These are phyloP conservation scores for Fragilaria crotonensis DNA, from an alignment of 108 stramenopile genomes.

Conservation along the genomic window DNA sequence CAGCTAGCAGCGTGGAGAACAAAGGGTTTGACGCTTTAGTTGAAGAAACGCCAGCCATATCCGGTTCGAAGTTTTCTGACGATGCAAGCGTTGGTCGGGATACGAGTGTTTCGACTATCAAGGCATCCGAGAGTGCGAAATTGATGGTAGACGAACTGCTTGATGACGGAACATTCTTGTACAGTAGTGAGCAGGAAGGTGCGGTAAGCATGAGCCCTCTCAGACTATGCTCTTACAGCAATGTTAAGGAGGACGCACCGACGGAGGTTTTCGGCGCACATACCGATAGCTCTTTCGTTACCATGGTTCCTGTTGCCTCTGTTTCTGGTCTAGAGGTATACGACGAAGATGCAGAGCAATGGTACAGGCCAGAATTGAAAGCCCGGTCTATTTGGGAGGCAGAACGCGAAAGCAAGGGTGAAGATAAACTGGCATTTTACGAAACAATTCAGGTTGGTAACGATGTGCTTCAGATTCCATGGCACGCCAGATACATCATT, in stretches of 20 bases:
- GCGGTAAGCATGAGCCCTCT: slow-evolving; percentile 73
- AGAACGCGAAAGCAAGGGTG: slow-evolving; percentile 9
- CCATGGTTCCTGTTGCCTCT: slow-evolving; percentile 64
- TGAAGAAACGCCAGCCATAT: too few relatives aligned
- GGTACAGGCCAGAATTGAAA: slow-evolving; percentile 74
- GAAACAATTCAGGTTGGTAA: slow-evolving; percentile 18
- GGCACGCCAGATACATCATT: slow-evolving; percentile 70
- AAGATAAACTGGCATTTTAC: slow-evolving; percentile 11
- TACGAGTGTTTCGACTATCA: slow-evolving; percentile 16
- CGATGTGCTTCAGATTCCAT: slow-evolving; percentile 32
- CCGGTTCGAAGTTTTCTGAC: slow-evolving; percentile 5
- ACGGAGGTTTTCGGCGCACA: slow-evolving; percentile 75
- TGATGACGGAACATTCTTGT: slow-evolving; percentile 59
- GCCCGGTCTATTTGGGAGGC: slow-evolving; percentile 47
- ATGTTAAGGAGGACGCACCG: slow-evolving; percentile 11
- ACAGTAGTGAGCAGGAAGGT: slow-evolving; percentile 23
- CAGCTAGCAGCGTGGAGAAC: slow-evolving; percentile 49
- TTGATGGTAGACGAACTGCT: slow-evolving; percentile 58
- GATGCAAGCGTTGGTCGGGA: slow-evolving; percentile 18
- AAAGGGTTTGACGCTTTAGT: slow-evolving; percentile 9
- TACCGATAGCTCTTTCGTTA: slow-evolving; percentile 69
- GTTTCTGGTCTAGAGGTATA: slow-evolving; percentile 76
- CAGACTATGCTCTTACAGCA: slow-evolving; percentile 60
- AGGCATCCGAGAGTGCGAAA: slow-evolving; percentile 45
- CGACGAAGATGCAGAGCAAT: slow-evolving; percentile 64